These are phyloP conservation scores for Dryas alaskensis DNA, from an alignment of 306 rosid species.

Conservation along the genomic window DNA sequence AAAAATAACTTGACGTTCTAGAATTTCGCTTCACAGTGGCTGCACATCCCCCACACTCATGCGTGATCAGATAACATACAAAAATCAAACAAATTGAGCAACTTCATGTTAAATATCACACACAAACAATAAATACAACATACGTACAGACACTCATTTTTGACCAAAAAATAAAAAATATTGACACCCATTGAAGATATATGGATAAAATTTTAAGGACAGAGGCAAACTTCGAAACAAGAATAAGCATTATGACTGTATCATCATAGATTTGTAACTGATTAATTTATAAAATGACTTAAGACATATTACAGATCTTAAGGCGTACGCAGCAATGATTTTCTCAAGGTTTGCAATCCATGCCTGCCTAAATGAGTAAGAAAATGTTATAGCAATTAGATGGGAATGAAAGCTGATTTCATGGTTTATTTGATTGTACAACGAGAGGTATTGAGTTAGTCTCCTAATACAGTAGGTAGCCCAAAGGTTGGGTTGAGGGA, in stretches of 20 bases:
- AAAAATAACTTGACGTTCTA: too few relatives aligned
- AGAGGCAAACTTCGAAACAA: conserved; percentile 23
- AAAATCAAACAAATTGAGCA: too few relatives aligned
- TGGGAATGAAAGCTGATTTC: background rate
- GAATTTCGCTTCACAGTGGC: too few relatives aligned
- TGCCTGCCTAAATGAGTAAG: conserved; percentile 39
- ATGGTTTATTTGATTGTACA: background rate
- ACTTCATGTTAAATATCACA: too few relatives aligned
- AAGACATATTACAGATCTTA: conserved; percentile 24
- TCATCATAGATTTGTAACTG: conserved; percentile 12
- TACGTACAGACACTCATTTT: too few relatives aligned
- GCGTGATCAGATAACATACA: too few relatives aligned
- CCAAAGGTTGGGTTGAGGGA: too few relatives aligned
- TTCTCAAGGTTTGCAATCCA: conserved; percentile 63
- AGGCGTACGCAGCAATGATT: conserved; percentile 32
- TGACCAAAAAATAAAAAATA: too few relatives aligned
- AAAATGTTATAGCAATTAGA: conserved; percentile 1
- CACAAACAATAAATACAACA: too few relatives aligned
- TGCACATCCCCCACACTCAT: too few relatives aligned
- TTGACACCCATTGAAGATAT: background rate
- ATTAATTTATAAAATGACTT: conserved; percentile 9
- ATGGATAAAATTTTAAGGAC: background rate
- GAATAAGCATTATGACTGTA: background rate
- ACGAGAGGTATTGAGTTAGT: too few relatives aligned
- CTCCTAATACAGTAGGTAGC: too few relatives aligned